A percentile compares a stretch with the other conserved stretches of the same genome.
Evolutionary conservation across 2,329 filamentous ascomycete species (phyloP).

Genomic region (Curvularia verruculosa): DNA sequence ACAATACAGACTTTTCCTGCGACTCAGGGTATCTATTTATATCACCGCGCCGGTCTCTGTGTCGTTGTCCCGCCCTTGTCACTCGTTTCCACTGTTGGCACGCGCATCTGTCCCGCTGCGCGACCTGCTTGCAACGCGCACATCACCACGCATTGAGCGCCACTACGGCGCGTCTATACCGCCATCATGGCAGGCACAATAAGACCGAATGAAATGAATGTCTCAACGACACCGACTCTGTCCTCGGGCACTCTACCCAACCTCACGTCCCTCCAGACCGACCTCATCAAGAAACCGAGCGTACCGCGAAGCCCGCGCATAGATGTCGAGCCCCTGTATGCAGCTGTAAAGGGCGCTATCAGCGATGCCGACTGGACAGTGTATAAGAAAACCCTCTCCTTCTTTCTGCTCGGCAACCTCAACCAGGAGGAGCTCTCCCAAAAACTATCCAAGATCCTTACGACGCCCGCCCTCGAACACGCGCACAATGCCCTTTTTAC

Average conservation of each 20-base stretch:
- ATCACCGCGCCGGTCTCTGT: slow-evolving; percentile 9
- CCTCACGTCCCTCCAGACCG: slow-evolving; percentile 49
- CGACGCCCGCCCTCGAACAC: slow-evolving; percentile 60
- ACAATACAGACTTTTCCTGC: slow-evolving; percentile 19
- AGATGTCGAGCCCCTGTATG: slow-evolving; percentile 67
- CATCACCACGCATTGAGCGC: slow-evolving; percentile 21
- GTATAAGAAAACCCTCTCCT: slow-evolving; percentile 64
- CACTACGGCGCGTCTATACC: slow-evolving; percentile 9
- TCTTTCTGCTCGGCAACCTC: slow-evolving; percentile 65
- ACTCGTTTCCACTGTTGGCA: slow-evolving; percentile 14
- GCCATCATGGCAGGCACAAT: slow-evolving; percentile 48
- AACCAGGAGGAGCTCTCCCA: slow-evolving; percentile 66
- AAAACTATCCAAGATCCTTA: slow-evolving; percentile 62
- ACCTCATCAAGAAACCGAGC: slow-evolving; percentile 53
- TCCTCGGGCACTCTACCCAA: slow-evolving; percentile 44
- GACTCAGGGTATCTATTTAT: slow-evolving; percentile 14
- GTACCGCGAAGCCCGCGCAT: slow-evolving; percentile 63
- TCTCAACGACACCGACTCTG: slow-evolving; percentile 44
- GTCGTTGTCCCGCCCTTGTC: slow-evolving; percentile 8
- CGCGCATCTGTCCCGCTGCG: slow-evolving; percentile 14
- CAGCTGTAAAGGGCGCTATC: slow-evolving; percentile 64
- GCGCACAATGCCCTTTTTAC: slow-evolving; percentile 68
- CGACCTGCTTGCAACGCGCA: slow-evolving; percentile 12
- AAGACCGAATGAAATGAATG: slow-evolving; percentile 46
- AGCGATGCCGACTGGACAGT: slow-evolving; percentile 62